Evolutionary conservation across 108 stramenopile species (phyloP).

Genomic region (Pseudonitzschia multistriata): DNA sequence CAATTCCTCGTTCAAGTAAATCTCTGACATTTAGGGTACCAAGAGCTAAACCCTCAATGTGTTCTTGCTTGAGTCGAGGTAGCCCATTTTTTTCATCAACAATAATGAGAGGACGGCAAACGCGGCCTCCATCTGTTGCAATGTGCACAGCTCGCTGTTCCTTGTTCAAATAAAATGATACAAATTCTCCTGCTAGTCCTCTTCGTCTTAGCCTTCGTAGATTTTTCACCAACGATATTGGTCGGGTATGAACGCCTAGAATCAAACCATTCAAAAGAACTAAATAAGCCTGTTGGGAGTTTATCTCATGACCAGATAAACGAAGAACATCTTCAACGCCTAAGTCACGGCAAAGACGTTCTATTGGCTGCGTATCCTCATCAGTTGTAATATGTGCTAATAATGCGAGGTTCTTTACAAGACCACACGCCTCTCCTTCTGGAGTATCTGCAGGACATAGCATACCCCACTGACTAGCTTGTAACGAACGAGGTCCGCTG

Average conservation of each 20-base stretch:
- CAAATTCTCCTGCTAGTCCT: constrained; percentile 94
- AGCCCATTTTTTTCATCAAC: constrained; percentile 82
- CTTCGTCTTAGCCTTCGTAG: constrained; percentile 83
- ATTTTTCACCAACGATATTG: constrained; percentile 67
- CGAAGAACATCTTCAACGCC: constrained; percentile 93
- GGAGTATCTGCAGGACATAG: constrained; percentile 96
- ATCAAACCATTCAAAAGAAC: constrained; percentile 97
- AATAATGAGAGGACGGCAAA: constrained; percentile 95
- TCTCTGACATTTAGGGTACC: constrained; percentile 74
- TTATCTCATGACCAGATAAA: constrained; percentile 91
- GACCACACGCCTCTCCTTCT: constrained; percentile 96
- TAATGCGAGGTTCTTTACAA: constrained; percentile 95
- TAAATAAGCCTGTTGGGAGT: constrained; percentile 74
- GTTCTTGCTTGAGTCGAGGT: constrained; percentile 75
- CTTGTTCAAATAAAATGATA: constrained; percentile 94
- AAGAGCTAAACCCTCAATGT: constrained; percentile 77
- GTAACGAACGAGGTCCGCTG: constrained; percentile 94
- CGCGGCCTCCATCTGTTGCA: constrained; percentile 96
- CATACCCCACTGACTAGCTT: constrained; percentile 99
- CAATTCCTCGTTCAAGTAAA: constrained; percentile 88
- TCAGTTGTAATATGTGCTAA: constrained; percentile 97
- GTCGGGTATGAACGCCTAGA: constrained; percentile 84
- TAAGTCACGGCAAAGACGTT: constrained; percentile 89
- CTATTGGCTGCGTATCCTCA: constrained; percentile 88
- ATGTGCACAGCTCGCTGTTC: constrained; percentile 95